Base-by-base conservation (phyloP, 2,329 filamentous ascomycete species). In the Canariomyces notabilis region DNA sequence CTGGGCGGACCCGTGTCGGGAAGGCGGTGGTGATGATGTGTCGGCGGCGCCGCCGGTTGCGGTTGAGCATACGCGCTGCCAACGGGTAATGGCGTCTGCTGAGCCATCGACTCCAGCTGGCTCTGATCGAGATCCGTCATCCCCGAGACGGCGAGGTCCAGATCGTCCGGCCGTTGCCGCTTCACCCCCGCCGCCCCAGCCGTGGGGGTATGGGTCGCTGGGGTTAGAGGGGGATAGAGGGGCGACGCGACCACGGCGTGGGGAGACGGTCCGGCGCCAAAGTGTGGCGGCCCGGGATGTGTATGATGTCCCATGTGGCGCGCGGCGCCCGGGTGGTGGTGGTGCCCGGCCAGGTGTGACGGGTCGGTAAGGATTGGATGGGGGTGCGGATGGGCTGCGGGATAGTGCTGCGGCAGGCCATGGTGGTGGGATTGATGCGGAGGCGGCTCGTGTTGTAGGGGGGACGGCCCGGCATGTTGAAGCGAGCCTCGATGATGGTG, bases 21-120 rank as follows among this genome's bases (percentile, higher is more conserved):
- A 31, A 90, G 74, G 34, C 84, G 83, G 58, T 90, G 87, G 59
- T 95, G 89, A 59, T 91, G 87, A 61, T 94, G 87, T 37, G 79
- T 79, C 31, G 77, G 76, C 19, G 72, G 69, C 29, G 72, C 69
- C 20, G 67, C 61, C 44, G 73, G 60, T 43, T n/a, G n/a, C n/a
- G 71, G 59, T 58, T 77, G 67, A 49, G 69, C 67, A 50, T 79
- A 79, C 9, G 72, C 66, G 15, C 68, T 68, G n/a, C 74, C 71
- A 60, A 82, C 66, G n/a, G n/a, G n/a, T n/a, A n/a, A n/a, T 4
- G 75, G 68, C 9, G 69, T 68, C 43, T 75, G 72, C 51, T 77
- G 73, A n/a, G n/a, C n/a, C 67, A 80, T 77, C 37, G 70, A 70
- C 33, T 77, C 73, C 38, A 83, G 68, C 38, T 77, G 76, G 49